These are phyloP conservation scores for Rhizopus microsporus DNA, from an alignment of 371 early-diverging fungal genomes.

Conservation along the genomic window DNA sequence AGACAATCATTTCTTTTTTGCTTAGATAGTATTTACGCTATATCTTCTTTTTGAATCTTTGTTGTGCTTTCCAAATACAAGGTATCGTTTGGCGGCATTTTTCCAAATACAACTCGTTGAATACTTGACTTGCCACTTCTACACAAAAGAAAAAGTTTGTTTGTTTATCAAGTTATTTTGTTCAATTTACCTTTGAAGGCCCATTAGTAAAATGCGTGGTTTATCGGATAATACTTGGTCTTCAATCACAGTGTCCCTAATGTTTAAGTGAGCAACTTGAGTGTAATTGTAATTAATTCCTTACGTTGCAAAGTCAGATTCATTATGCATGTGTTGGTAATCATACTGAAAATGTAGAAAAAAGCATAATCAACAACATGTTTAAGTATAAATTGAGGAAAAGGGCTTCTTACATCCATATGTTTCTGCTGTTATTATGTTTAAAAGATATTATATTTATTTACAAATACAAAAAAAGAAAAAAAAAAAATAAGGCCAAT, in stretches of 20 bases:
- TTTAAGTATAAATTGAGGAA: too few species aligned
- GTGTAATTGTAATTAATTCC: background rate
- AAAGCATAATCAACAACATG: too few species aligned
- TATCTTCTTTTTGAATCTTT: conserved; percentile 76
- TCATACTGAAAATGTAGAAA: conserved; percentile 7
- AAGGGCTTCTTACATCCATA: too few species aligned
- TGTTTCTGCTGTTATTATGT: too few species aligned
- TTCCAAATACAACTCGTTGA: conserved; percentile 89
- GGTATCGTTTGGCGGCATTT: conserved; percentile 91
- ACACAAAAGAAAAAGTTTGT: conserved; percentile 8
- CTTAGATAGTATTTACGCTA: conserved; percentile 58
- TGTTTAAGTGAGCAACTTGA: background rate
- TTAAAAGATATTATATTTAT: too few species aligned
- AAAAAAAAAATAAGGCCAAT: too few species aligned
- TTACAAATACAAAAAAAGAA: too few species aligned
- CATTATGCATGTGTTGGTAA: conserved; percentile 19
- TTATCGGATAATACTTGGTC: conserved; percentile 41
- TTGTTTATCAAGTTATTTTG: background rate
- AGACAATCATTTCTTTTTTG: background rate
- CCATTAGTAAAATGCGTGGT: conserved; percentile 71
- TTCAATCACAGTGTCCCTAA: conserved; percentile 39
- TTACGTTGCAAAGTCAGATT: conserved; percentile 31
- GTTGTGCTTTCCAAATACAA: conserved; percentile 87
- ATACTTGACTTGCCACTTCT: conserved; percentile 96
- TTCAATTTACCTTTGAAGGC: conserved; percentile 56